Evolutionary conservation across 1,284 basidiomycete genomes (phyloP).

Genomic region (Malassezia dermatis): DNA sequence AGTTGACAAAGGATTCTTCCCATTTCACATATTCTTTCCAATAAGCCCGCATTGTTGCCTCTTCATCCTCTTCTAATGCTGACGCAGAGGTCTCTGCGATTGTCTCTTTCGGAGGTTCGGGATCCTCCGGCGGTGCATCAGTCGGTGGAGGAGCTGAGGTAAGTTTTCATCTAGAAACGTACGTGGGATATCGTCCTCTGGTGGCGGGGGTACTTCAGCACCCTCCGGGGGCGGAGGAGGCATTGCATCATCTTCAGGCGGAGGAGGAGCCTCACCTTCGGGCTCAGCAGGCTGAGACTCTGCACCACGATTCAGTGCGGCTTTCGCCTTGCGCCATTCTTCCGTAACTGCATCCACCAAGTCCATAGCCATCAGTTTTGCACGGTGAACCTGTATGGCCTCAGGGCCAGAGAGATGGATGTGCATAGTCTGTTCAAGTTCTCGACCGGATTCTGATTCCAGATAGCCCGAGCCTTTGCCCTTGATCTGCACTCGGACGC

Average conservation of each 20-base stretch:
- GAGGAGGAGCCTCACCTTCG: slow-evolving; percentile 3
- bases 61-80: slow-evolving; percentile 28
- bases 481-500: slow-evolving; percentile 95
- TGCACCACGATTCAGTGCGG: slow-evolving; percentile 17
- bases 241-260: background rate
- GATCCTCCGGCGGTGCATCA: slow-evolving; percentile 6
- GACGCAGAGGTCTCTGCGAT: slow-evolving; percentile 5
- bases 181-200: slow-evolving; percentile 14
- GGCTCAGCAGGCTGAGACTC: background rate
- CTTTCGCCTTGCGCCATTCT: slow-evolving; percentile 39
- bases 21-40: slow-evolving; percentile 45
- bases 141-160: slow-evolving; percentile 6
- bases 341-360: slow-evolving; percentile 36
- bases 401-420: slow-evolving; percentile 32
- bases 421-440: slow-evolving; percentile 83
- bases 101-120: slow-evolving; percentile 1
- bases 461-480: slow-evolving; percentile 88
- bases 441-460: slow-evolving; percentile 81
- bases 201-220: slow-evolving; percentile 14
- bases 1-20: slow-evolving; percentile 39
- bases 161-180: background rate
- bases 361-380: slow-evolving; percentile 35
- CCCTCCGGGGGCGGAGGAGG: slow-evolving; percentile 14
- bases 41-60: slow-evolving; percentile 35
- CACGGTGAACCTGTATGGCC: slow-evolving; percentile 30